Evolutionary conservation across 306 rosid species (phyloP).

Genomic region (Lupinus albus): DNA sequence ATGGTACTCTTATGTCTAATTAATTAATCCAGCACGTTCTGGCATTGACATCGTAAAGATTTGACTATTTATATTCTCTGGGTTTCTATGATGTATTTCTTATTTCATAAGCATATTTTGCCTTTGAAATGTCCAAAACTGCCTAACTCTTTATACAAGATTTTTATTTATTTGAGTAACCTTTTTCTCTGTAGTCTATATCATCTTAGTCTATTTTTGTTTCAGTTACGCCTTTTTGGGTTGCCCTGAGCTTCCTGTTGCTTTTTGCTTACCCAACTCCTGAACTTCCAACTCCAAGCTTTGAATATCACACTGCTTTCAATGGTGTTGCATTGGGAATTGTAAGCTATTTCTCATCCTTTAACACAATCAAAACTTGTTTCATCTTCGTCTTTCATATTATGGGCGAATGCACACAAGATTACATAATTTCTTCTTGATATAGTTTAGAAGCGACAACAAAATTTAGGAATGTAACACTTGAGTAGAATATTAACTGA

Average conservation of each 20-base stretch:
- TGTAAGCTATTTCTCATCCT: constrained; percentile 59
- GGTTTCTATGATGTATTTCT: constrained; percentile 9
- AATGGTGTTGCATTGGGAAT: constrained; percentile 93
- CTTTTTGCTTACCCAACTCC: constrained; percentile 99
- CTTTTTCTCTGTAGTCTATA: constrained; percentile 28
- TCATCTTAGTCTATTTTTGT: constrained; percentile 37
- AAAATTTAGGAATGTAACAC: not conserved
- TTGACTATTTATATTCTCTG: constrained; percentile 19
- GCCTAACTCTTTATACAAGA: not conserved
- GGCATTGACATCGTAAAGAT: constrained; percentile 32
- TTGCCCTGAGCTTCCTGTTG: constrained; percentile 74
- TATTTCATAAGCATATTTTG: constrained; percentile 21
- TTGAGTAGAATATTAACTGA: not conserved
- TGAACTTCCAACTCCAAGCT: constrained; percentile 93
- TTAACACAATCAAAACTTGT: constrained; percentile 31
- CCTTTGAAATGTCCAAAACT: constrained; percentile 3
- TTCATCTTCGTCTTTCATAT: constrained; percentile 12
- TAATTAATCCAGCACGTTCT: constrained; percentile 19
- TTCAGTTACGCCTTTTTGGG: constrained; percentile 87
- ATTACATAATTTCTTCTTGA: constrained; percentile 16
- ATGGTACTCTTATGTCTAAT: constrained; percentile 58
- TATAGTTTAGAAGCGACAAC: constrained; percentile 11
- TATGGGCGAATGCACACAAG: constrained; percentile 7
- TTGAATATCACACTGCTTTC: constrained; percentile 91
- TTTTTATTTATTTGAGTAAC: not conserved